Evolutionary conservation across 129 eudicot genomes (phyloP).

Genomic region (Pittosporum tobira): DNA sequence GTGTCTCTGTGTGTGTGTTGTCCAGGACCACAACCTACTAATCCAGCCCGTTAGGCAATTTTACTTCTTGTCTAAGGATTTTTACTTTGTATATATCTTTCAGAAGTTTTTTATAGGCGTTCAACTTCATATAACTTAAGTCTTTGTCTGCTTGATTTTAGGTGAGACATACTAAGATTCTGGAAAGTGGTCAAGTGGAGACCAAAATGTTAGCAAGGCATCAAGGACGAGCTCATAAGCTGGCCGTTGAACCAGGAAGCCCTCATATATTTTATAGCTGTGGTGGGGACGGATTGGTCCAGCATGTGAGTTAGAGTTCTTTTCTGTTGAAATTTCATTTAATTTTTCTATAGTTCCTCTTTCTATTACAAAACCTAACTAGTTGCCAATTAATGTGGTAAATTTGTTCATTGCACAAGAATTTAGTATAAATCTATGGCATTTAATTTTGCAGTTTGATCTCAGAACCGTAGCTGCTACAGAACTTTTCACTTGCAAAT

Average conservation of each 20-base stretch:
- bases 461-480: slow-evolving; percentile 62
- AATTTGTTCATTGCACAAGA: neutral
- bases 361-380: neutral
- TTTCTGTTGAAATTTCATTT: slow-evolving; percentile 5
- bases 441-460: slow-evolving; percentile 50
- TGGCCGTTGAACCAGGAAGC: slow-evolving; percentile 82
- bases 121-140: neutral
- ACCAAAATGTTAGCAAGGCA: slow-evolving; percentile 57
- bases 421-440: too few species aligned
- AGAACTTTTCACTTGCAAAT: slow-evolving; percentile 52
- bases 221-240: slow-evolving; percentile 75
- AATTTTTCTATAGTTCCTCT: neutral
- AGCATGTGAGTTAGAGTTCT: slow-evolving; percentile 50
- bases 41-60: too few species aligned
- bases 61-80: neutral
- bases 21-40: too few species aligned
- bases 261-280: slow-evolving; percentile 70
- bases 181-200: slow-evolving; percentile 57
- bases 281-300: slow-evolving; percentile 89
- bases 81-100: neutral
- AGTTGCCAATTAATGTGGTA: neutral
- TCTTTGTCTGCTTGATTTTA: slow-evolving; percentile 14
- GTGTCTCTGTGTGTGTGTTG: too few species aligned
- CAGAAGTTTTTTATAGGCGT: too few species aligned
- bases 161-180: slow-evolving; percentile 74